Conservation (phyloP, 257 asterid species). For the Solanum appendiculatum region DNA sequence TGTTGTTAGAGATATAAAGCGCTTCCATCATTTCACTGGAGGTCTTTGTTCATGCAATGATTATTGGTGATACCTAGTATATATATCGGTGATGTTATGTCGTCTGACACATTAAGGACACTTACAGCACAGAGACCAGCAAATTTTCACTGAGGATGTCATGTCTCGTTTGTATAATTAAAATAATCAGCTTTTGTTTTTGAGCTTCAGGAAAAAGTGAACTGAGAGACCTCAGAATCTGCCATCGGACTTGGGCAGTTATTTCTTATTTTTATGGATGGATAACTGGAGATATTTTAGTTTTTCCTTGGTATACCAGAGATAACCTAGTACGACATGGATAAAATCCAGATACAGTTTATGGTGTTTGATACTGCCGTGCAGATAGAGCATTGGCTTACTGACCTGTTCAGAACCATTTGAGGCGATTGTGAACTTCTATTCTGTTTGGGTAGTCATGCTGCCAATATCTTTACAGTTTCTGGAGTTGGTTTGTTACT, state of each 20-base stretch:
- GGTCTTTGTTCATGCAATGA: slow-evolving; percentile 27
- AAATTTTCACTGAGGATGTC: not conserved
- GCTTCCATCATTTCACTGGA: slow-evolving; percentile 19
- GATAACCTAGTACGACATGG: not conserved
- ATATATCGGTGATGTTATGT: not conserved
- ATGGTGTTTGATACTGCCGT: not conserved
- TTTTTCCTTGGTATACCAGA: not conserved
- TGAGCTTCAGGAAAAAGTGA: not conserved
- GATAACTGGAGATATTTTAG: not conserved
- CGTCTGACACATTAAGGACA: not conserved
- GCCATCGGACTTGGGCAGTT: not conserved
- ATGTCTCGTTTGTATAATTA: not conserved
- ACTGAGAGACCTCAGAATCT: not conserved
- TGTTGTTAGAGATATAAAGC: slow-evolving; percentile 20
- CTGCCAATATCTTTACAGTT: not conserved
- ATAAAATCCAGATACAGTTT: not conserved
- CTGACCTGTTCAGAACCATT: not conserved
- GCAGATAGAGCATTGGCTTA: not conserved
- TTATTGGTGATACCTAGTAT: slow-evolving; percentile 13
- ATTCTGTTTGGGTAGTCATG: not conserved
- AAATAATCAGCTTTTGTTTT: not conserved
- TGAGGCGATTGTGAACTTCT: not conserved
- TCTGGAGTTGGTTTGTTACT: not conserved
- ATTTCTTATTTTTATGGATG: not conserved
- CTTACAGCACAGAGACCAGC: not conserved